Evolutionary conservation across 331 rosid genomes (phyloP).

Genomic region (Prunus yedoensis): DNA sequence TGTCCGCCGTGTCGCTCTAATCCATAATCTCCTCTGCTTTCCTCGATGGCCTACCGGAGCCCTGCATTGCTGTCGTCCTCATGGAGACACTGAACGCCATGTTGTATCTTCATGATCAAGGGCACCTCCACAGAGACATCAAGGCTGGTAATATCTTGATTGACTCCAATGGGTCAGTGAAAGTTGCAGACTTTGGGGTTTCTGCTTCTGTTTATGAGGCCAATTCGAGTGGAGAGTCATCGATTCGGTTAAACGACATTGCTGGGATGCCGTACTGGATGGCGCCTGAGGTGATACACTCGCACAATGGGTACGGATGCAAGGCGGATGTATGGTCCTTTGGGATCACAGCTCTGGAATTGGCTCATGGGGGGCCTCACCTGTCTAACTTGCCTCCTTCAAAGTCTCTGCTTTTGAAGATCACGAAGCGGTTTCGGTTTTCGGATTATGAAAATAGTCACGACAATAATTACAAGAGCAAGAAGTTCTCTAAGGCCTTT

Average conservation of each 20-base stretch:
- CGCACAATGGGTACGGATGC: constrained; percentile 49
- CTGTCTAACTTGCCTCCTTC: constrained; percentile 63
- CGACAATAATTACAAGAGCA: constrained; percentile 26
- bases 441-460: constrained; percentile 41
- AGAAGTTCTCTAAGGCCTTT: constrained; percentile 50
- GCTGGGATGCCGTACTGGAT: constrained; percentile 68
- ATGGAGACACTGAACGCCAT: constrained; percentile 50
- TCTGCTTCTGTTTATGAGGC: constrained; percentile 61
- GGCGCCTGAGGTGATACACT: constrained; percentile 78
- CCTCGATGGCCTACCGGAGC: constrained; percentile 48
- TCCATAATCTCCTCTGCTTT: constrained; percentile 55
- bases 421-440: constrained; percentile 52
- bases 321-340: constrained; percentile 80
- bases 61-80: constrained; percentile 52
- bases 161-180: constrained; percentile 51
- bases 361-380: constrained; percentile 75
- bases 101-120: constrained; percentile 64
- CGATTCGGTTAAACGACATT: constrained; percentile 41
- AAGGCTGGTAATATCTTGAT: constrained; percentile 64
- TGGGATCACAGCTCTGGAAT: constrained; percentile 69
- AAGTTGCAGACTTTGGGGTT: constrained; percentile 65
- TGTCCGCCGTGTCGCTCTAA: constrained; percentile 60
- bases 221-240: constrained; percentile 27
- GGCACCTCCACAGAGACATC: constrained; percentile 68
- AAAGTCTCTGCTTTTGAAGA: constrained; percentile 49